phyloP scores from a whole-genome alignment of 2,329 filamentous ascomycete genomes.

The Clonostachys rhizophaga region DNA sequence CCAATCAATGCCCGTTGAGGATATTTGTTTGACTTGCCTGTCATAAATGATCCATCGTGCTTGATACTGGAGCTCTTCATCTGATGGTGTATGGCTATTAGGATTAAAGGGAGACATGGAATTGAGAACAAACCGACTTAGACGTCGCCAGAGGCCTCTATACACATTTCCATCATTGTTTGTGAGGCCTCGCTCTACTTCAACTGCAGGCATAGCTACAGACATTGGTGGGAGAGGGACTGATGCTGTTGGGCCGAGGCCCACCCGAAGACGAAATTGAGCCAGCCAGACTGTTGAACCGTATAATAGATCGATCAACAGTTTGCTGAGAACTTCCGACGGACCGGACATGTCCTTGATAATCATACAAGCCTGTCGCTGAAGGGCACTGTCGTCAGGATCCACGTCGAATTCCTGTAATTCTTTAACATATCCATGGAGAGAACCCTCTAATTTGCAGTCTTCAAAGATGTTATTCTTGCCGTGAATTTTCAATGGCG shows the following conservation, averaged over 20 bases:
- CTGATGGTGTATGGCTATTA: slow-evolving; percentile 19
- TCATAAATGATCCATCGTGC: slow-evolving; percentile 22
- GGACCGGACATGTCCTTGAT: slow-evolving; percentile 10
- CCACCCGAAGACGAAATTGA: slow-evolving; percentile 4
- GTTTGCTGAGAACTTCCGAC: slow-evolving; percentile 14
- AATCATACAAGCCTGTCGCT: slow-evolving; percentile 12
- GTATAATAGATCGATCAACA: slow-evolving; percentile 11
- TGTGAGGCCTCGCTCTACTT: no score
- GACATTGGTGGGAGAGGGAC: no score
- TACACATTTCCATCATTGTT: no score
- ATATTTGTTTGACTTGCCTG: slow-evolving; percentile 10
- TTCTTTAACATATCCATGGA: slow-evolving; percentile 7
- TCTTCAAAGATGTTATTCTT: slow-evolving; percentile 16
- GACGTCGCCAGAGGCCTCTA: no score
- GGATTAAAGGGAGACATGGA: slow-evolving; percentile 9
- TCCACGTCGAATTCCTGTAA: not conserved
- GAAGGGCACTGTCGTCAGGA: slow-evolving; percentile 7
- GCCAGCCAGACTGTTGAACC: slow-evolving; percentile 10
- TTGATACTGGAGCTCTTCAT: slow-evolving; percentile 25
- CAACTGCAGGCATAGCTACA: no score
- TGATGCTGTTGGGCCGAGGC: no score
- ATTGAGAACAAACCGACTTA: no score
- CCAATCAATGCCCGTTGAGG: not conserved
- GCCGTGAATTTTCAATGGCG: slow-evolving; percentile 15
- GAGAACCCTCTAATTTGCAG: slow-evolving; percentile 14